Evolutionary conservation across 129 eudicot species (phyloP), one percentile per base, ranked within the genome.

Genomic region (Flaveria sonorensis): DNA sequence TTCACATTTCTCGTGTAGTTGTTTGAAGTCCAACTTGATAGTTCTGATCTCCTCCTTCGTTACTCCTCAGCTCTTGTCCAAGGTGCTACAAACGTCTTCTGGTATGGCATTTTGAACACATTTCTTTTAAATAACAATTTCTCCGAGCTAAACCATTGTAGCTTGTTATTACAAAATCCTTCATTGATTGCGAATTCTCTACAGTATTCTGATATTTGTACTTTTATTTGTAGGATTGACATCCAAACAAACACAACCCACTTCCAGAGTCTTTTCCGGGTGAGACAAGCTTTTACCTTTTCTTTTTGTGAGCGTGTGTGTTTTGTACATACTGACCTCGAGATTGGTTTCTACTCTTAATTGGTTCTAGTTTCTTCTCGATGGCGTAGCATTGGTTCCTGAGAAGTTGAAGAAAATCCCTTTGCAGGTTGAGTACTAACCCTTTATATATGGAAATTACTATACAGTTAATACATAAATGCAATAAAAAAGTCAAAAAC

Each of bases 11-110:
- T 43, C 48, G 79, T 90, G 89, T 89, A 94, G 99, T 78, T 94
- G 52, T 94, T 94, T 85, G 99, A 94, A 82, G 90, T 89, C 82
- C 87, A 89, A 80, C 85, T 91, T 81, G 96, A 91, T 77, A 88
- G 84, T 79, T 64, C 96, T n/a, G 98, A 91, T 43, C 81, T 81
- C 79, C 97, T 93, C 70, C 93, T 91, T 52, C 98, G 97, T 42
- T 93, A 90, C 78, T 91, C 97, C 9, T 93, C 91, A 10, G 97
- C 97, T 77, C 99, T 94, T 77, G 96, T 94, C 75, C 96, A 94
- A 87, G 99, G 99, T 72, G 93, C 99, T 73, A 86, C 92, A 77
- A 91, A 86, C 65, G 93, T 94, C 59, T 94, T 94, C 88, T 94
- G 98, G 98, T 94, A 91, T 63, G 96, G 32, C 26, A 12, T 61